Conservation (phyloP, 1,139 yeast genomes). For the Nakaseomyces bracarensis region DNA sequence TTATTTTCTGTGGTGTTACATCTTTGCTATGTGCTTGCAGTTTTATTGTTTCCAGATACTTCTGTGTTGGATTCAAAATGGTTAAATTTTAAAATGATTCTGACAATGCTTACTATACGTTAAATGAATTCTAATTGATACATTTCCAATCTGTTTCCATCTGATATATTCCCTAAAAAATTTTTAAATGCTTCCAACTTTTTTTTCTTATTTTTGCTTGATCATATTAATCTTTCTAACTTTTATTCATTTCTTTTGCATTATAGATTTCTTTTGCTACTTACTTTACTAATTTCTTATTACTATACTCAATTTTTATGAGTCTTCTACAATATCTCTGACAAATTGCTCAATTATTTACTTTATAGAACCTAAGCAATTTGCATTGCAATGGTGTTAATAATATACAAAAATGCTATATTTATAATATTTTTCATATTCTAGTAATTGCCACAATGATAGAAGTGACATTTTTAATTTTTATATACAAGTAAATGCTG, state of each 20-base stretch:
- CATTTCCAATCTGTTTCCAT: too few relatives aligned
- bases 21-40: conserved; percentile 17
- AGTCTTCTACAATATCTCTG: conserved; percentile 4
- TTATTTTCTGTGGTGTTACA: conserved; percentile 22
- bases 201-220: neutral
- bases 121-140: neutral
- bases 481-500: too few relatives aligned
- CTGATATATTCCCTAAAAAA: conserved; percentile 1
- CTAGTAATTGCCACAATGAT: too few relatives aligned
- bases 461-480: neutral
- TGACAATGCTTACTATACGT: too few relatives aligned
- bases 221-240: neutral
- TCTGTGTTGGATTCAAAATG: conserved; percentile 20
- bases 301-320: conserved; percentile 4
- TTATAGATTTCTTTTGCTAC: neutral
- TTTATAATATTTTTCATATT: too few relatives aligned
- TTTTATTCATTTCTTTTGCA: neutral
- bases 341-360: too few relatives aligned
- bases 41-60: conserved; percentile 21
- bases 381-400: too few relatives aligned
- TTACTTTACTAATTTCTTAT: neutral
- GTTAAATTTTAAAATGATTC: conserved; percentile 16
- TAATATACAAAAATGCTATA: too few relatives aligned
- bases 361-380: too few relatives aligned
- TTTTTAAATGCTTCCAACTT: neutral